Evolutionary conservation across 495 filamentous ascomycete species (phyloP), one percentile per base, ranked within the genome.

Genomic region (Penicillium crystallinum): DNA sequence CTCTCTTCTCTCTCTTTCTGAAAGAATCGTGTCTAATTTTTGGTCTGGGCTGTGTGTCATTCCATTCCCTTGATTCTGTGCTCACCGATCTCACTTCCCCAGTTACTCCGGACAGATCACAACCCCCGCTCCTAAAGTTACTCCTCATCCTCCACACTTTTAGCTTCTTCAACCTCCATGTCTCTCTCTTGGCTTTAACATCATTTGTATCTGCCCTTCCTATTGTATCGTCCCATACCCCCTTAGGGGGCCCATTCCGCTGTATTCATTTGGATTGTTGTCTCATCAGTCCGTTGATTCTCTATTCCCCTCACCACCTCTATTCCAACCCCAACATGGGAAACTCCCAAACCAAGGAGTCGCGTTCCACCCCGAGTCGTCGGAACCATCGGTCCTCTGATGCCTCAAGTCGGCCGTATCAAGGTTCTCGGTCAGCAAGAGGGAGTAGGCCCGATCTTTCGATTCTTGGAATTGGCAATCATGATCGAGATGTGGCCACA

Each of bases 321-420:
- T 6, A 41, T 40, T 44, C 18, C 29, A 18, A 25, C 43, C 38
- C 23, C 14, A 50, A 42, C 2, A 84, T 84, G 82, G 81, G 81
- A 22, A 84, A 84, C 53, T 77, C 77, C 23, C 76, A 82, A 54
- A 81, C 80, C 17, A 84, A 82, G 66, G 81, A 84, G 63, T 68
- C 75, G 38, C 75, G 80, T 44, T 59, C 72, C 37, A 57, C 71
- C 14, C 61, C 68, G 45, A 53, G 55, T 39, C 64, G 59, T 40
- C 68, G 69, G 43, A 66, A 58, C 45, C 61, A 69, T 30, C 70
- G 72, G 63, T 70, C 66, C 55, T 67, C 71, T 27, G 66, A 72
- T 47, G 56, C 56, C 25, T 55, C 69, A 44, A 66, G 68, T 23
- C 60, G 68, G 42, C 58, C 70, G 44, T 69, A 74, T 54, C 72